Evolutionary conservation across 352 stramenopile genomes (phyloP), one percentile per base, ranked within the genome.

Genomic region (Pythium chondricola): DNA sequence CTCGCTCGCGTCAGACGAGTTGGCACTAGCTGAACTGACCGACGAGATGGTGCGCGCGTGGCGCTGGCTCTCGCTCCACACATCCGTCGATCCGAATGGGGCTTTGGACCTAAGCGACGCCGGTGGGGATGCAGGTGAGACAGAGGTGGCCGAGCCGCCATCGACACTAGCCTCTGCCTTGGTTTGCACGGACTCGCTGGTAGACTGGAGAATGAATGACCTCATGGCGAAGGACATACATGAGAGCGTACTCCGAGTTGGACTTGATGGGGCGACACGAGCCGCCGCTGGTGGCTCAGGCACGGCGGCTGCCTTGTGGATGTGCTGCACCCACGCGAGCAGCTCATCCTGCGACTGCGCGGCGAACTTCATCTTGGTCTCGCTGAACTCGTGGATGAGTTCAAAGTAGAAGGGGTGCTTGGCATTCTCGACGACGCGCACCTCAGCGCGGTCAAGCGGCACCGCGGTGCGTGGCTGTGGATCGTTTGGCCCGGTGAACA

Each of bases 331-430:
- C 81, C 81, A 88, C 13, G 49, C 61, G 9, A 67, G 56, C 26
- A 88, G 54, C 24, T 92, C 75, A 22, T 88, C 73, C 4, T 76
- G 62, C 27, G 48, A 80, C 60, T 67, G 72, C 10, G 81, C 81
- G 17, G 78, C 70, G 45, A 92, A 88, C 48, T 86, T 83, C 38
- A 84, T 83, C 35, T 69, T 85, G 16, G 71, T 88, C 38, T 86
- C 74, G 32, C 71, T 88, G 24, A 86, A 83, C 21, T 71, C 64
- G 55, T 89, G 78, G 24, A 70, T 48, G 26, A 92, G 69, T 55
- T 92, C 81, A 56, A 92, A 92, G 72, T 88, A 89, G 51, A 77
- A 83, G 33, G 67, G 74, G 27, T 81, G 74, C 41, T 80, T 79
- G 22, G 79, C 63, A 54, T 89, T 89, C 39, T 83, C 69, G 10